These are phyloP conservation scores for Arthrinium puccinioides DNA, from an alignment of 2,329 filamentous ascomycete genomes.

Conservation along the genomic window DNA sequence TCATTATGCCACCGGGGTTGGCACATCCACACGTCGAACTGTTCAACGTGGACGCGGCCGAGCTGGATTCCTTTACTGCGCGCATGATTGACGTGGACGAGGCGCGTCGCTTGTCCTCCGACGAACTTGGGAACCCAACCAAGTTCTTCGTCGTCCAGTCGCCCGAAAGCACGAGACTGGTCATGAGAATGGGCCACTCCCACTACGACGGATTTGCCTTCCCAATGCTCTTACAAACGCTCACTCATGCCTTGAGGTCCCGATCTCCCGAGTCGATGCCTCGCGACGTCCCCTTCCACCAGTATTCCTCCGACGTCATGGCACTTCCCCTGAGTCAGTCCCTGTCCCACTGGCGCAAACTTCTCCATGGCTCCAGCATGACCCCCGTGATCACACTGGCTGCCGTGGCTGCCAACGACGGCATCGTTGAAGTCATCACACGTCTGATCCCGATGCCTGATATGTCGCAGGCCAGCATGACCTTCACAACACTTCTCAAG, in stretches of 20 bases:
- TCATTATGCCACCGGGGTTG: not conserved
- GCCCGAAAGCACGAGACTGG: not conserved
- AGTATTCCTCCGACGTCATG: not conserved
- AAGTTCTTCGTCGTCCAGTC: not conserved
- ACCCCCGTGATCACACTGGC: not conserved
- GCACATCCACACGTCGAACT: not conserved
- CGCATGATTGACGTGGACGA: not conserved
- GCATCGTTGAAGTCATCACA: conserved; percentile 6
- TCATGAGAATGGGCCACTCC: not conserved
- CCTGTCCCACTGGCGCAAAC: not conserved
- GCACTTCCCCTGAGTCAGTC: not conserved
- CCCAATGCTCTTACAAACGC: not conserved
- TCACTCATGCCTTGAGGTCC: not conserved
- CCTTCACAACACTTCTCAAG: conserved; percentile 28
- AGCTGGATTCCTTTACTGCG: not conserved
- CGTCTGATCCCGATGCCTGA: conserved; percentile 7
- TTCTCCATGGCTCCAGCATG: not conserved
- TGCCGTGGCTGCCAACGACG: not conserved
- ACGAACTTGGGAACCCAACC: not conserved
- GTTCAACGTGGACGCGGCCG: not conserved
- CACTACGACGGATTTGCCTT: not conserved
- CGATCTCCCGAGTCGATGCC: not conserved
- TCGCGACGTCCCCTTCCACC: not conserved
- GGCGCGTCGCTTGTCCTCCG: not conserved
- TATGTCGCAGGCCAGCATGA: conserved; percentile 10